These are phyloP conservation scores for Brassica rapa DNA, from an alignment of 345 rosid genomes.

Conservation along the genomic window DNA sequence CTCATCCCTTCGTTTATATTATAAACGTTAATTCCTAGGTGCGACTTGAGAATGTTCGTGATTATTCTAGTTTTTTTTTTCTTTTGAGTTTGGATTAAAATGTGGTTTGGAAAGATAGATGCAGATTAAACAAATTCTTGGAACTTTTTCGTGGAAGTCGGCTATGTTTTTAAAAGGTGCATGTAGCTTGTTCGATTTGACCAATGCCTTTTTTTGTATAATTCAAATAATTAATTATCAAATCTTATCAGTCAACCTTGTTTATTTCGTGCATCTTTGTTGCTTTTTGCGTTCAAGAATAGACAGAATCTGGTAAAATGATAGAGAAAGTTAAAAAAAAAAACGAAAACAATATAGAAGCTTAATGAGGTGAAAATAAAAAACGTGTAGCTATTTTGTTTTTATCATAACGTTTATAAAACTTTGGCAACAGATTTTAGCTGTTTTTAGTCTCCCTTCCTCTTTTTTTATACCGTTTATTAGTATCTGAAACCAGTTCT, in stretches of 20 bases:
- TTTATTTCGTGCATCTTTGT: slow-evolving; percentile 31
- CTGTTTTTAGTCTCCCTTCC: slow-evolving; percentile 19
- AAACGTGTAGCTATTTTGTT: slow-evolving; percentile 32
- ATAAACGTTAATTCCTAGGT: not conserved
- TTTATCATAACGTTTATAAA: slow-evolving; percentile 28
- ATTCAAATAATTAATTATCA: not conserved
- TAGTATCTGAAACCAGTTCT: not conserved
- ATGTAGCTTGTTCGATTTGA: slow-evolving; percentile 34
- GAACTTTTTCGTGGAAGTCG: slow-evolving; percentile 13
- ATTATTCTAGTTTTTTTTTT: not conserved
- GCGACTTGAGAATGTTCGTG: slow-evolving; percentile 3
- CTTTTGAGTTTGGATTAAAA: slow-evolving; percentile 2
- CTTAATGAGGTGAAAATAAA: not conserved
- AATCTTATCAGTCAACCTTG: slow-evolving; percentile 32
- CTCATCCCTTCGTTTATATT: not conserved
- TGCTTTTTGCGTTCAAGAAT: slow-evolving; percentile 28
- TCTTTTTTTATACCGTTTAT: not conserved
- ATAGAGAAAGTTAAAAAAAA: not conserved
- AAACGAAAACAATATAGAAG: not conserved
- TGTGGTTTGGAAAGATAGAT: slow-evolving; percentile 1
- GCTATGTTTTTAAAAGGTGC: slow-evolving; percentile 11
- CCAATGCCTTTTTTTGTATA: slow-evolving; percentile 14
- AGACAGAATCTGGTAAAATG: slow-evolving; percentile 4
- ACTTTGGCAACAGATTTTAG: slow-evolving; percentile 20
- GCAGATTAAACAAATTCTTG: not conserved